These are phyloP conservation scores for Hemileccinum impolitum DNA, from an alignment of 768 basidiomycete genomes.

Conservation along the genomic window DNA sequence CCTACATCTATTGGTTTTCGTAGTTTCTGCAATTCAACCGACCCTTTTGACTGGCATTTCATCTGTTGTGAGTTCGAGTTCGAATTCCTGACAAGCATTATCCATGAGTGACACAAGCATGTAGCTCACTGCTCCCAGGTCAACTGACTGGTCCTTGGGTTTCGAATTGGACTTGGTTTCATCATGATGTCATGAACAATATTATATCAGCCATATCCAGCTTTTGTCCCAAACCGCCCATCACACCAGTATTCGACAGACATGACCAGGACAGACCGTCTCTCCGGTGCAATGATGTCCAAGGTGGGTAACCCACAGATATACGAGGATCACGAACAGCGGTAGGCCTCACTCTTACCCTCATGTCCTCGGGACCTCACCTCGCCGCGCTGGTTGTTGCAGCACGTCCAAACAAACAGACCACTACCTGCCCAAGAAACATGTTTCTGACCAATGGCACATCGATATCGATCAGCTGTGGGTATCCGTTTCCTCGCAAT, in stretches of 20 bases:
- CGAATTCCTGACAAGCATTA: too few relatives aligned
- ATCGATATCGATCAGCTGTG: conserved; percentile 33
- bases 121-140: too few relatives aligned
- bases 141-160: background rate
- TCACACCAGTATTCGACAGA: background rate
- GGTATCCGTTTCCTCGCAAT: background rate
- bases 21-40: background rate
- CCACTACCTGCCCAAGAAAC: conserved; percentile 25
- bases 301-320: conserved; percentile 48
- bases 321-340: conserved; percentile 48
- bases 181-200: conserved; percentile 14
- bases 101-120: too few relatives aligned
- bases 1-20: conserved; percentile 16
- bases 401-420: conserved; percentile 24
- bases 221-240: background rate
- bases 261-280: conserved; percentile 17
- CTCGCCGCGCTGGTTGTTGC: background rate
- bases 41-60: too few relatives aligned
- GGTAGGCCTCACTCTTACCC: conserved; percentile 28
- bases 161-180: conserved; percentile 2
- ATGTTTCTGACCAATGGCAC: conserved; percentile 35
- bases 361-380: background rate
- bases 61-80: too few relatives aligned
- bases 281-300: conserved; percentile 44
- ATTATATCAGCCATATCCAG: background rate